These are phyloP conservation scores for Manihot esculenta DNA, from an alignment of 441 rosid genomes.

Conservation along the genomic window DNA sequence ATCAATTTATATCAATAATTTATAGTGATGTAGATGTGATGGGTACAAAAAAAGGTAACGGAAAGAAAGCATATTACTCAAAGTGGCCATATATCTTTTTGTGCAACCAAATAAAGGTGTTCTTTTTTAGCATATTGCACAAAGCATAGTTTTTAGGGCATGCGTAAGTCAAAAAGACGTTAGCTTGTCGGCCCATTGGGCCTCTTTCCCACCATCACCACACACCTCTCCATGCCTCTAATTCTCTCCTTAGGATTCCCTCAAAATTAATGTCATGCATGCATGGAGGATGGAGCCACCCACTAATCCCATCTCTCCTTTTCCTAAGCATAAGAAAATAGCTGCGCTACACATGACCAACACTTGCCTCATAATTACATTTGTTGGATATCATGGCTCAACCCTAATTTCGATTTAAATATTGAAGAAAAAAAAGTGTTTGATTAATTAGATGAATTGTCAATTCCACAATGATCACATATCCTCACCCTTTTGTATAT, in stretches of 20 bases:
- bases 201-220: constrained; percentile 3
- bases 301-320: background rate
- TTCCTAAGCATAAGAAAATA: no score
- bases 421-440: background rate
- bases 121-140: background rate
- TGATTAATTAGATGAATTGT: constrained; percentile 4
- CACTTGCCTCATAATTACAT: background rate
- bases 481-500: no score
- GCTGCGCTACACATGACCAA: no score
- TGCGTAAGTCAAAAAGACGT: background rate
- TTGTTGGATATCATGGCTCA: no score
- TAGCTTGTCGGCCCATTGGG: constrained; percentile 15
- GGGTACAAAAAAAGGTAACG: background rate
- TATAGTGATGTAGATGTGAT: background rate
- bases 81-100: background rate
- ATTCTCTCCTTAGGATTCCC: background rate
- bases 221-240: background rate
- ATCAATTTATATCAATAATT: no score
- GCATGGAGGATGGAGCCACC: background rate
- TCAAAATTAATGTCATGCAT: no score
- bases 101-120: background rate
- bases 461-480: constrained; percentile 6
- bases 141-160: background rate
- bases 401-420: background rate
- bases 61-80: background rate